phyloP scores from a whole-genome alignment of 805 yeast species.

The Huiozyma sinensis region DNA sequence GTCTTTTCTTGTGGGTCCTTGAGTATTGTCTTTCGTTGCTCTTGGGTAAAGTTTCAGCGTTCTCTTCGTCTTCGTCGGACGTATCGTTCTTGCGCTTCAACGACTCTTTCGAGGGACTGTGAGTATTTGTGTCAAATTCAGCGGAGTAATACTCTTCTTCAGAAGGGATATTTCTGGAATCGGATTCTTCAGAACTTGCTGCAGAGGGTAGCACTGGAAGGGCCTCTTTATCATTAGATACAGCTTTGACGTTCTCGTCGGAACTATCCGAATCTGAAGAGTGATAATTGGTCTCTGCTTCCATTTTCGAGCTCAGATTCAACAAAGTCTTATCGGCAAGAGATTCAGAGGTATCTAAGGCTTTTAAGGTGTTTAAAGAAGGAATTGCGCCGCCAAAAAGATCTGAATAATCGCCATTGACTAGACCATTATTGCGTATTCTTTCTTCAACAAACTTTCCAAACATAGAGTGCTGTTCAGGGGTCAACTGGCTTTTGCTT shows the following conservation, averaged over 20 bases:
- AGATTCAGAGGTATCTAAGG: not conserved
- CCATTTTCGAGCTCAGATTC: constrained; percentile 1
- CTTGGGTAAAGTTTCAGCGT: not conserved
- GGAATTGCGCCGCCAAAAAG: constrained; percentile 25
- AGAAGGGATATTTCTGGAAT: not conserved
- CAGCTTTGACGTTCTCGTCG: not conserved
- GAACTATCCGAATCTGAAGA: not conserved
- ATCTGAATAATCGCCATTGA: constrained; percentile 12
- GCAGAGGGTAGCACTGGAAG: too few species aligned
- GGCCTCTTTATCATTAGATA: too few species aligned
- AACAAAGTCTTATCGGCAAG: constrained; percentile 14
- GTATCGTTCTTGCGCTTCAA: not conserved
- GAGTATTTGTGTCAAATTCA: not conserved
- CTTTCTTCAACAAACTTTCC: constrained; percentile 23
- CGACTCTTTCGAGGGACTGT: not conserved
- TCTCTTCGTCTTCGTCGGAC: not conserved
- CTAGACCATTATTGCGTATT: constrained; percentile 14
- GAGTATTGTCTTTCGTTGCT: not conserved
- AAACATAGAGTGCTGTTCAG: constrained; percentile 13
- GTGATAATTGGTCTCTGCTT: not conserved
- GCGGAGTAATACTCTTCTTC: not conserved
- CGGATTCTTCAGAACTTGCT: not conserved
- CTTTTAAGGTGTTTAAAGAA: constrained; percentile 2
- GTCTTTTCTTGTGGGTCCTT: not conserved
- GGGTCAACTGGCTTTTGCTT: constrained; percentile 18